Conservation (phyloP, 192 early-diverging fungal species). For the Backusella liffmaniae region DNA sequence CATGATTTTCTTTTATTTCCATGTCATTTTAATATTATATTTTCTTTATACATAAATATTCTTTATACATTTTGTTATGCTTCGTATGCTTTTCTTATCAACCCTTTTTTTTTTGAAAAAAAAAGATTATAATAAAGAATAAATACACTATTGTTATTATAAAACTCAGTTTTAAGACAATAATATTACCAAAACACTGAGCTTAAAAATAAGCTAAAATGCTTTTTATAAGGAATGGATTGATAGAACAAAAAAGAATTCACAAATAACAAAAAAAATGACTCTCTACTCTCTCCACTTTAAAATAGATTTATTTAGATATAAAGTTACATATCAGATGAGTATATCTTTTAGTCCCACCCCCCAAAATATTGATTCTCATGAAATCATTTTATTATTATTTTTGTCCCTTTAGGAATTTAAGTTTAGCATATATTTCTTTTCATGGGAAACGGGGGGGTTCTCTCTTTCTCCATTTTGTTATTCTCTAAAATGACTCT, state of each 20-base stretch:
- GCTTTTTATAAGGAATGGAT: not conserved
- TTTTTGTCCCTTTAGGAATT: not conserved
- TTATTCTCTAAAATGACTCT: not conserved
- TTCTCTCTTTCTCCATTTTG: not conserved
- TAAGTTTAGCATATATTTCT: not conserved
- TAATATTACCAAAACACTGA: not conserved
- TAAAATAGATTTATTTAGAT: constrained; percentile 1
- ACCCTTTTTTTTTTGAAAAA: not conserved
- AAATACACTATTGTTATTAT: not conserved
- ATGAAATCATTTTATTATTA: not conserved
- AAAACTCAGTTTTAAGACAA: not conserved
- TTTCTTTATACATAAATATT: not conserved
- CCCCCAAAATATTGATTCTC: not conserved
- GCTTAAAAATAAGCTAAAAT: not conserved
- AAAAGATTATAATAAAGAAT: not conserved
- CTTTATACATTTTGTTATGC: not conserved
- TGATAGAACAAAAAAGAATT: not conserved
- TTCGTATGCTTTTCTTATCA: not conserved
- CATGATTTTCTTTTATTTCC: not conserved
- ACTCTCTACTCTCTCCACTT: not conserved
- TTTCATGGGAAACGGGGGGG: not conserved
- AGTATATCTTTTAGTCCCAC: not conserved
- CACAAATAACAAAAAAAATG: too few relatives aligned
- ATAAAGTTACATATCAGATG: not conserved
- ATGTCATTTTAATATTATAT: not conserved